phyloP scores from a whole-genome alignment of 345 rosid species.

The rapeseed (Brassica napus) region Da-Ae NC_063438.1:13300501-13301000 shows the following conservation, averaged over 20 bases:
- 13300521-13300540: not conserved
- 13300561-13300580: conserved; percentile 87
- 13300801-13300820: conserved; percentile 54
- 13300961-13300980: conserved; percentile 82
- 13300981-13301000: conserved; percentile 38
- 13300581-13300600: conserved; percentile 69
- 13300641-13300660: not conserved
- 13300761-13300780: conserved; percentile 73
- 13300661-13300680: not conserved
- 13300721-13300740: conserved; percentile 98
- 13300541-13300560: conserved; percentile 83
- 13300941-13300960: not conserved
- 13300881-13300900: too few relatives aligned
- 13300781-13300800: conserved; percentile 55
- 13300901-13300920: conserved; percentile 48
- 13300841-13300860: not conserved
- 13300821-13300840: conserved; percentile 69
- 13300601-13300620: conserved; percentile 99
- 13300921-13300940: conserved; percentile 86
- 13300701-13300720: conserved; percentile 46
- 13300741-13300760: conserved; percentile 96
- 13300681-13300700: not conserved
- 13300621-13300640: conserved; percentile 75
- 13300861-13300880: too few relatives aligned
- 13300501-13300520: not conserved